Conservation (phyloP, 257 asterid genomes). For the Capsicum chinense region DNA sequence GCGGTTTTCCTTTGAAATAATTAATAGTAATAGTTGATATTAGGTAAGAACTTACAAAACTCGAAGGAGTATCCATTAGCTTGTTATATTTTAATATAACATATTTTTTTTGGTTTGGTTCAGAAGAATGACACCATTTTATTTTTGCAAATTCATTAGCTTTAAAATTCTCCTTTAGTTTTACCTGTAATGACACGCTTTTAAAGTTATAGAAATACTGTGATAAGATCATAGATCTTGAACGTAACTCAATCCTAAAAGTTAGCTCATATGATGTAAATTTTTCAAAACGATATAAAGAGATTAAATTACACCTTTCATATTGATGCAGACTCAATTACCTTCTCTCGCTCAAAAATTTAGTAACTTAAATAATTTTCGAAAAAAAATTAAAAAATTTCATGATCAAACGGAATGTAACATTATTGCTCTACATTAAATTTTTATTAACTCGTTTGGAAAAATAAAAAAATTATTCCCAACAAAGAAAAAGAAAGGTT, state of each 20-base stretch:
- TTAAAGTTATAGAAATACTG: not conserved
- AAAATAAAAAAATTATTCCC: not conserved
- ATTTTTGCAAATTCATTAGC: not conserved
- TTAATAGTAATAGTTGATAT: not conserved
- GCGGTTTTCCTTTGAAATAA: not conserved
- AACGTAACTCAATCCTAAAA: not conserved
- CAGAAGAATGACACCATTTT: not conserved
- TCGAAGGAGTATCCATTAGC: not conserved
- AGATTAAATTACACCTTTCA: too few relatives aligned
- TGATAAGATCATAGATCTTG: not conserved
- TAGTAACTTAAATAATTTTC: too few relatives aligned
- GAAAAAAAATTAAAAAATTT: too few relatives aligned
- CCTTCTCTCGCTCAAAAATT: too few relatives aligned
- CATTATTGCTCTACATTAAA: too few relatives aligned
- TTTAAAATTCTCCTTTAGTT: not conserved
- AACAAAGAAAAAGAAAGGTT: not conserved
- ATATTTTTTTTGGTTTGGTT: not conserved
- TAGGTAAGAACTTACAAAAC: not conserved
- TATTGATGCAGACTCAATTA: not conserved
- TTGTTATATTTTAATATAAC: not conserved
- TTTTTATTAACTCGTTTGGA: too few relatives aligned
- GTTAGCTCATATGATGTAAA: not conserved
- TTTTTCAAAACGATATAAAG: too few relatives aligned
- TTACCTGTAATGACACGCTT: not conserved
- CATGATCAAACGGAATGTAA: too few relatives aligned